A percentile compares a stretch with the other conserved stretches of the same genome.
Evolutionary conservation across 1,139 yeast species (phyloP).

Genomic region (Meyerozyma sp.): DNA sequence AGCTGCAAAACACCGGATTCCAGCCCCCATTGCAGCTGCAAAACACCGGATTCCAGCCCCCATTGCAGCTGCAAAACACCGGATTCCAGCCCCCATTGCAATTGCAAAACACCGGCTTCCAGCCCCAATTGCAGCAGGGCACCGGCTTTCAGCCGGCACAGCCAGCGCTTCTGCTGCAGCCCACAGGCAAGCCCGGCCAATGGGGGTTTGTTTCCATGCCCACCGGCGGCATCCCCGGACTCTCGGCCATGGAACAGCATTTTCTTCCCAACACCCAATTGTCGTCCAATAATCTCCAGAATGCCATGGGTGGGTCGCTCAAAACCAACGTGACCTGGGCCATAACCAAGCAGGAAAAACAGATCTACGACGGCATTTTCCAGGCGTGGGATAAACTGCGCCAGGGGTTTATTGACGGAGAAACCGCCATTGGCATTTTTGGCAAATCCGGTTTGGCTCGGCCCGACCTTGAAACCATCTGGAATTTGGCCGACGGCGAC

Average conservation of each 20-base stretch:
- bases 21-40: constrained; percentile 9
- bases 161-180: constrained; percentile 46
- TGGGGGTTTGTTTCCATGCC: constrained; percentile 79
- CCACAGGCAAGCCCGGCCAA: constrained; percentile 74
- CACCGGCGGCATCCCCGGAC: constrained; percentile 70
- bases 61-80: constrained; percentile 12
- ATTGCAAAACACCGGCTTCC: constrained; percentile 1
- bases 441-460: constrained; percentile 86
- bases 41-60: constrained; percentile 13
- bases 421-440: constrained; percentile 78
- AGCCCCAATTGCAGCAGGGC: not conserved
- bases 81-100: constrained; percentile 17
- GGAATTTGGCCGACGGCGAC: constrained; percentile 75
- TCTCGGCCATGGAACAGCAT: constrained; percentile 68
- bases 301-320: constrained; percentile 47
- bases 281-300: constrained; percentile 39
- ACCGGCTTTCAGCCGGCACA: constrained; percentile 12
- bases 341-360: constrained; percentile 80
- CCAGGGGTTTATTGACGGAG: constrained; percentile 72
- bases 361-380: constrained; percentile 81
- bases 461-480: constrained; percentile 79
- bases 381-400: constrained; percentile 75
- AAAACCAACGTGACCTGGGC: constrained; percentile 63
- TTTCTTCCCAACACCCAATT: constrained; percentile 61
- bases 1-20: constrained; percentile 54